Base-by-base conservation (phyloP, 768 basidiomycete genomes). In the Auriscalpium orientale region DNA sequence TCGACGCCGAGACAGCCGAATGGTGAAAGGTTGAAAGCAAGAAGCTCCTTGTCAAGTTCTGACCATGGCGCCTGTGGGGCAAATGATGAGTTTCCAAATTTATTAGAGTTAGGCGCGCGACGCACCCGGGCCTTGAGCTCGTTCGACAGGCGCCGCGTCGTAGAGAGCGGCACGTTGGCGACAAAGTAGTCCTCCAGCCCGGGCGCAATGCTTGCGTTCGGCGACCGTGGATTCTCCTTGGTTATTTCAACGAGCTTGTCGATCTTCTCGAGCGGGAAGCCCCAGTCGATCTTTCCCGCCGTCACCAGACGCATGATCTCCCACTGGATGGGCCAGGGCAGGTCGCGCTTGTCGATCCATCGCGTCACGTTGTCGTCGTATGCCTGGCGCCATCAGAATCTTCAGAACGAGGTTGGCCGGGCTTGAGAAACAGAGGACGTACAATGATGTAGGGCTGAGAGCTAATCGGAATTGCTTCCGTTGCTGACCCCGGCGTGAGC, bases 1-100 rank as follows among this genome's bases (percentile, higher is more conserved):
- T 49, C 38, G 28, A 49, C 70, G 1, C 79, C 83, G 6, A 84
- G 64, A 15, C 74, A 76, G 4, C 71, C 71, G 15, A 64, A 66
- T 0, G 66, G 62, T 53, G 75, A 58, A 7, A 67, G 52, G 0
- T 22, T 21, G 6, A 83, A 67, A 6, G 70, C 68, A 1, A 65
- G 59, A 37, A 79, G 76, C 62, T 89, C 86, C 5, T 61, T 66
- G 60, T 87, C 84, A 4, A 87, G 68, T 63, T 87, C 82, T 45
- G 64, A 63, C 84, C 84, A 89, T 0, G 84, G 83, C 12, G 74
- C 72, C 85, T 88, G 47, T 15, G 54, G 1, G 45, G 28, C 36
- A 20, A 18, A 43, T 49, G 12, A 34, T 36, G 33, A 56, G 46
- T 55, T 34, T 68, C 57, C 15, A 61, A 49, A 18, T 20, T 28